Evolutionary conservation across 192 early-diverging fungal species (phyloP), one percentile per base, ranked within the genome.

Genomic region (Dissophora ornata): DNA sequence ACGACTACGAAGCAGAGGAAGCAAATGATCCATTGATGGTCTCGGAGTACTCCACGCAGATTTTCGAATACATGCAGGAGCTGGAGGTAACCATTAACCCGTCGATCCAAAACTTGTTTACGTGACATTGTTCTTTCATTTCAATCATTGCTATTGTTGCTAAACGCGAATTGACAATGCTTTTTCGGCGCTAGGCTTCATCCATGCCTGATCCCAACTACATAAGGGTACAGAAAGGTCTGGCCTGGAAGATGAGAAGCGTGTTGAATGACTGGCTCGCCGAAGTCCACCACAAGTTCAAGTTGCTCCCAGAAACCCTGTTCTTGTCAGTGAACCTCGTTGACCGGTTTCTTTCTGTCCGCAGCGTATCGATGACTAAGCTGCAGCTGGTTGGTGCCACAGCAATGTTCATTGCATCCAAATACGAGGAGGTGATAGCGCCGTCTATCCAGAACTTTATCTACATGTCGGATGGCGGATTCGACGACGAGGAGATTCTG

Each of bases 261-360:
- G 90, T 97, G 28, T 81, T 99, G n/a, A 84, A 97, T 29, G 95
- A 98, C 80, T 99, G 98, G 98, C 83, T 99, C 1, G 86, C 96
- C 46, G 94, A 98, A 71, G 90, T 95, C 22, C 96, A 98, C 81
- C 80, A 87, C 79, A 91, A 95, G 71, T 94, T 99, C 81, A 89
- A 90, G 34, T 84, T 98, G 57, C 83, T 97, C 16, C 94, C 96
- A 24, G 98, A 99, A 81, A 98, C 98, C 8, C 84, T 99, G 12
- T 99, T 91, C 68, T 71, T 98, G 57, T 83, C 95, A 9, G 89
- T 98, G 57, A 99, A 99, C 80, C 85, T 98, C 34, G 86, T 99
- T 40, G 98, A 99, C 71, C 92, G 98, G 7, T 97, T 98, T 79
- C 85, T 99, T 21, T 94, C 94, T 22, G 69, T 81, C 48, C 92